These are phyloP conservation scores for Aspergillus unguis DNA, from an alignment of 2,329 filamentous ascomycete species.

Conservation along the genomic window DNA sequence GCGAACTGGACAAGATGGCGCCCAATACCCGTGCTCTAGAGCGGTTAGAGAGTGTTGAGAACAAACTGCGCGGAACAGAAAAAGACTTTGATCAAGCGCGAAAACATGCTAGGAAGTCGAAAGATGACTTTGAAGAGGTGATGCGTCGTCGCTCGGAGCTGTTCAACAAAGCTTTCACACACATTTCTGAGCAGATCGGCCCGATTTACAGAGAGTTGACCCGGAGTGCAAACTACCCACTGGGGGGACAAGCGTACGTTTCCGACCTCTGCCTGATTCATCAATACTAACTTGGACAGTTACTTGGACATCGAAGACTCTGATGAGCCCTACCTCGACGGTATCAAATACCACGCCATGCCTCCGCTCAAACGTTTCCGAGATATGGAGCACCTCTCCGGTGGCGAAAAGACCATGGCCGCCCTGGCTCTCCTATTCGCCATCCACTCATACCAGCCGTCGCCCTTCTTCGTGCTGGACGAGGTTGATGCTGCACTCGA, in stretches of 20 bases:
- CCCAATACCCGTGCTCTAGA: conserved; percentile 97
- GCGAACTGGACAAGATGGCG: conserved; percentile 87
- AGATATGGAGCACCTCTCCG: conserved; percentile 97
- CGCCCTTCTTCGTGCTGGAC: conserved; percentile 95
- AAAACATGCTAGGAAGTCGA: conserved; percentile 67
- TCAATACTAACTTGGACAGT: conserved; percentile 22
- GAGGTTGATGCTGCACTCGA: conserved; percentile 98
- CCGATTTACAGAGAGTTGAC: conserved; percentile 95
- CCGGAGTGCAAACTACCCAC: conserved; percentile 80
- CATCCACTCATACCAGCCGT: conserved; percentile 92
- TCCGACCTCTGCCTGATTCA: neutral
- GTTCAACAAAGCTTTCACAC: conserved; percentile 91
- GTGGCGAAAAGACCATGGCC: conserved; percentile 98
- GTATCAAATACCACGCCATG: conserved; percentile 99
- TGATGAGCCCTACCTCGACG: conserved; percentile 92
- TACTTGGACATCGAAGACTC: conserved; percentile 94
- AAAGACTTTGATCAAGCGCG: conserved; percentile 86
- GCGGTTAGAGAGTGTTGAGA: conserved; percentile 79
- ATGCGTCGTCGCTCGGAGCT: conserved; percentile 81
- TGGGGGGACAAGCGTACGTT: conserved; percentile 70
- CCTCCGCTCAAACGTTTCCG: conserved; percentile 96
- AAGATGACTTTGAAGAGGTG: conserved; percentile 77
- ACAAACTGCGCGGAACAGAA: conserved; percentile 76
- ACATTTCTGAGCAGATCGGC: conserved; percentile 92
- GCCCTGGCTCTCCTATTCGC: conserved; percentile 94